These are phyloP conservation scores for Fennellomyces sp. DNA, from an alignment of 371 early-diverging fungal species.

Conservation along the genomic window DNA sequence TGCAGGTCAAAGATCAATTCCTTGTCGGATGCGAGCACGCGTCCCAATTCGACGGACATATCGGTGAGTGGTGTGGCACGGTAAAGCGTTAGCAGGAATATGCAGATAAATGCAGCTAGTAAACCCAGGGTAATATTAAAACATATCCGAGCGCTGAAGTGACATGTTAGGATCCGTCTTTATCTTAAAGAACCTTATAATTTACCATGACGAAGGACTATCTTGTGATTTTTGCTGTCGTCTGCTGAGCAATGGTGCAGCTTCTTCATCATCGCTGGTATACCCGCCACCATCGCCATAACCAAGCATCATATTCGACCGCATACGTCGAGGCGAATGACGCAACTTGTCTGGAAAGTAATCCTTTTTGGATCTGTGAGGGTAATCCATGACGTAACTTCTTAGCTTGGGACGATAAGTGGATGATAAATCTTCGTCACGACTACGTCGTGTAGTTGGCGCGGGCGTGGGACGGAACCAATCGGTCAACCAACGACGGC, in stretches of 20 bases:
- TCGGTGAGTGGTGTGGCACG: slow-evolving; percentile 27
- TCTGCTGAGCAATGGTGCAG: slow-evolving; percentile 11
- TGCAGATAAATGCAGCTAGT: slow-evolving; percentile 2
- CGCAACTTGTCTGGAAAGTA: slow-evolving; percentile 7
- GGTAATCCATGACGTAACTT: slow-evolving; percentile 32
- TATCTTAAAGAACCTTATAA: neutral
- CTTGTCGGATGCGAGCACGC: slow-evolving; percentile 63
- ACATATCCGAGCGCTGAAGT: neutral
- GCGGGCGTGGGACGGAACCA: neutral
- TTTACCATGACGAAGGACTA: neutral
- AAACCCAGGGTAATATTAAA: neutral
- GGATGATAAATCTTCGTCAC: neutral
- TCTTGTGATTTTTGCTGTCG: neutral
- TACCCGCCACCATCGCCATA: slow-evolving; percentile 11
- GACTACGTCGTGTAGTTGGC: neutral
- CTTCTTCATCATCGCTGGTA: slow-evolving; percentile 24
- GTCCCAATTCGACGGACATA: slow-evolving; percentile 36
- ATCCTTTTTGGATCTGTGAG: slow-evolving; percentile 16
- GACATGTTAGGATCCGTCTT: too few relatives aligned
- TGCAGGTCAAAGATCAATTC: slow-evolving; percentile 64
- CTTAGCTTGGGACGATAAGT: slow-evolving; percentile 31
- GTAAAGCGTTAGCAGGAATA: slow-evolving; percentile 15
- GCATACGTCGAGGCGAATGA: slow-evolving; percentile 5
- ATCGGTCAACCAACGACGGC: slow-evolving; percentile 4
- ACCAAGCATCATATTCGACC: slow-evolving; percentile 3